Evolutionary conservation across 805 yeast species (phyloP).

Genomic region (Yamadazyma sp.): DNA sequence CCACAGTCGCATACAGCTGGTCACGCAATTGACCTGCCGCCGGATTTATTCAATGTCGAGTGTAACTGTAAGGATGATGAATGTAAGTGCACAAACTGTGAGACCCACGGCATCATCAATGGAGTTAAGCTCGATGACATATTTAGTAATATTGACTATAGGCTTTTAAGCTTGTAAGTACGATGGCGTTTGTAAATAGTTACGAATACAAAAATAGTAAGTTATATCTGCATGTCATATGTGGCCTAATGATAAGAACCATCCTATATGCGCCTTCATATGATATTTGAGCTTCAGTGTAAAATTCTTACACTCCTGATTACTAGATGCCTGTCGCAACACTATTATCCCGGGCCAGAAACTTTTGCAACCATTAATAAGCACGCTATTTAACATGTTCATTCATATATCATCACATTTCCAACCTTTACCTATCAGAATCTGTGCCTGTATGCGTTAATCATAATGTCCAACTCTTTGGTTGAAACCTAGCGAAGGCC

Average conservation of each 20-base stretch:
- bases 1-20: conserved; percentile 3
- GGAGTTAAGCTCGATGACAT: conserved; percentile 42
- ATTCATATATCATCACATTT: too few relatives aligned
- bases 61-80: conserved; percentile 28
- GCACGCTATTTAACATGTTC: too few relatives aligned
- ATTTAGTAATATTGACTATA: conserved; percentile 19
- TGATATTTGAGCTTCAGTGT: too few relatives aligned
- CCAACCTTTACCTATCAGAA: not conserved
- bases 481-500: not conserved
- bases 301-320: too few relatives aligned
- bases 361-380: too few relatives aligned
- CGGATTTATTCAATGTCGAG: conserved; percentile 4
- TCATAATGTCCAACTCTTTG: not conserved
- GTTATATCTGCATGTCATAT: too few relatives aligned
- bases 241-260: too few relatives aligned
- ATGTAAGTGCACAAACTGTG: conserved; percentile 44
- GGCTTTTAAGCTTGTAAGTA: conserved; percentile 6
- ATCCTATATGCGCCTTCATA: too few relatives aligned
- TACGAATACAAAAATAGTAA: too few relatives aligned
- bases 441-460: not conserved
- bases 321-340: too few relatives aligned
- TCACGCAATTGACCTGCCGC: conserved; percentile 8
- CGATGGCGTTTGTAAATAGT: too few relatives aligned
- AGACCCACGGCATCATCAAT: conserved; percentile 45
- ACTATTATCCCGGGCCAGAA: too few relatives aligned